Percentiles rank a stretch among this genome's conserved stretches.
These are phyloP conservation scores for Colletotrichum magnum DNA, from an alignment of 2,329 filamentous ascomycete species.

Conservation along the genomic window DNA sequence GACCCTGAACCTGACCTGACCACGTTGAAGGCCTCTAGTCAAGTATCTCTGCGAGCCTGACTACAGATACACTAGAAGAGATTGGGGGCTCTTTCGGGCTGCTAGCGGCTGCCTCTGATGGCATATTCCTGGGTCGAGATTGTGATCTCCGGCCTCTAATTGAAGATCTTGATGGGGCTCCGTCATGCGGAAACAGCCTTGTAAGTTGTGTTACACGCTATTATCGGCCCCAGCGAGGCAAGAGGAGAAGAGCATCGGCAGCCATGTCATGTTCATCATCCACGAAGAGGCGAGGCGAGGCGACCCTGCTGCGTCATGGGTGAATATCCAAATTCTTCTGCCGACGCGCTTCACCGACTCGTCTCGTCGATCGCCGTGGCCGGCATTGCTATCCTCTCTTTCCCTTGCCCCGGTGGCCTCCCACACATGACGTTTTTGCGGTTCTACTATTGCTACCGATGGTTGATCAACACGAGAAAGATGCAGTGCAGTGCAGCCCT, in stretches of 20 bases:
- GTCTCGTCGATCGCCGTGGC: constrained; percentile 20
- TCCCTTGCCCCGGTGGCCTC: constrained; percentile 1
- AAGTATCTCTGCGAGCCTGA: constrained; percentile 23
- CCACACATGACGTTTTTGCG: neutral
- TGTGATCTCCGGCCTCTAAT: constrained; percentile 38
- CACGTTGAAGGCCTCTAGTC: constrained; percentile 6
- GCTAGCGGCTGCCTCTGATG: constrained; percentile 34
- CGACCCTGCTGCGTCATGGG: constrained; percentile 5
- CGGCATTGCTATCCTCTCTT: neutral
- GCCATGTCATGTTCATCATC: neutral
- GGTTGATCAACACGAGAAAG: neutral
- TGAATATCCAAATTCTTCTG: constrained; percentile 32
- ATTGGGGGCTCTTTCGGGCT: constrained; percentile 23
- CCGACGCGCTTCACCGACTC: constrained; percentile 8
- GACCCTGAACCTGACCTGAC: constrained; percentile 34
- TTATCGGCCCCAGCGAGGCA: neutral
- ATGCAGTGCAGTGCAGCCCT: neutral
- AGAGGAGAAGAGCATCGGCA: constrained; percentile 14
- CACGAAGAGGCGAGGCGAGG: constrained; percentile 7
- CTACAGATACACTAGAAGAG: neutral
- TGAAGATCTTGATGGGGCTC: constrained; percentile 39
- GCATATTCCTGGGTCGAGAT: constrained; percentile 37
- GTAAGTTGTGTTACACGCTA: constrained; percentile 15
- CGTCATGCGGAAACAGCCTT: constrained; percentile 34
- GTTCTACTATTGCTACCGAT: neutral